These are phyloP conservation scores for Phytophthora sp. DNA, from an alignment of 352 stramenopile species.

Conservation along the genomic window DNA sequence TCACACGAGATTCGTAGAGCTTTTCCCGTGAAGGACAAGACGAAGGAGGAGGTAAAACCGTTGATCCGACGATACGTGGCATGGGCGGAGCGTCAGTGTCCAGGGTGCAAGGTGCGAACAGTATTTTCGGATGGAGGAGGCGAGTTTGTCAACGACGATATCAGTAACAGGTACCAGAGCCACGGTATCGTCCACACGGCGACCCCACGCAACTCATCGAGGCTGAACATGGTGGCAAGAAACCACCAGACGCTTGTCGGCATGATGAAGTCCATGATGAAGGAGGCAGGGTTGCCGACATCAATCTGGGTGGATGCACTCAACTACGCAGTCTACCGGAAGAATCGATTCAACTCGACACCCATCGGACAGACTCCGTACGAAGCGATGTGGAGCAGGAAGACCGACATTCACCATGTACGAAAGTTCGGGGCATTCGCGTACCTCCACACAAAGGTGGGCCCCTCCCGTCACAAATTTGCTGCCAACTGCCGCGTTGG, in stretches of 20 bases:
- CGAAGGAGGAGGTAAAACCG: background rate
- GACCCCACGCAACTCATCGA: background rate
- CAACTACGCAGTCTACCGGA: background rate
- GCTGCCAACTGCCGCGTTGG: constrained; percentile 3
- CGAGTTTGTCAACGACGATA: background rate
- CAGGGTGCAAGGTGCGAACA: background rate
- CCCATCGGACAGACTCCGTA: background rate
- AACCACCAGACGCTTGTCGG: background rate
- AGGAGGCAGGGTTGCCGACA: constrained; percentile 1
- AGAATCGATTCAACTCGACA: constrained; percentile 4
- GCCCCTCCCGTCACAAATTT: background rate
- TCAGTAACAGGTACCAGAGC: background rate
- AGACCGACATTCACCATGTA: background rate
- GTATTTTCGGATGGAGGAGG: background rate
- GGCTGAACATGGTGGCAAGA: background rate
- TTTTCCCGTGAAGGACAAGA: background rate
- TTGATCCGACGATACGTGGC: background rate
- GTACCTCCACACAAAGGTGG: constrained; percentile 1
- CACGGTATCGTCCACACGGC: background rate
- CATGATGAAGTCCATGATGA: constrained; percentile 13
- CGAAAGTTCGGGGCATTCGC: constrained; percentile 2
- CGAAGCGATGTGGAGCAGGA: constrained; percentile 7
- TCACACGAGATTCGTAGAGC: background rate
- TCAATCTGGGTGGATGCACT: constrained; percentile 6
- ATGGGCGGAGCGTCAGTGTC: background rate